Conservation (phyloP, 768 basidiomycete genomes). For the Collybia nuda region DNA sequence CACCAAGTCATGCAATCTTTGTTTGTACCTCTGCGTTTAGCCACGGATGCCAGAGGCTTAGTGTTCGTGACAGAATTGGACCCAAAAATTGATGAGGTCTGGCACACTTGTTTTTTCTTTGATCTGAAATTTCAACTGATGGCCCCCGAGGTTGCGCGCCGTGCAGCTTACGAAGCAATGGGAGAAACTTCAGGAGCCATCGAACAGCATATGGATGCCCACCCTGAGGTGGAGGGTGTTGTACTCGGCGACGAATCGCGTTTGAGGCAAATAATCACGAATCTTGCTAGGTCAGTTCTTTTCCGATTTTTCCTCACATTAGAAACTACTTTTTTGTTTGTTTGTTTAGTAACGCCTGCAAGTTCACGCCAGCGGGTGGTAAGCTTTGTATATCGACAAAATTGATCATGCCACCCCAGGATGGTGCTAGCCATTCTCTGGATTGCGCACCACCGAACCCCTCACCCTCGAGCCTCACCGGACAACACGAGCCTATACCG, state of each 20-base stretch:
- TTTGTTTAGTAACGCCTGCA: constrained; percentile 67
- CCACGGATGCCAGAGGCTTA: constrained; percentile 65
- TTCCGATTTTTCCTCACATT: background rate
- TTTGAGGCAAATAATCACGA: constrained; percentile 78
- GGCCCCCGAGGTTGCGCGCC: constrained; percentile 49
- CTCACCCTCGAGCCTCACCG: constrained; percentile 1
- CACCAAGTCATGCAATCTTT: constrained; percentile 77
- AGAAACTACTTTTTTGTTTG: background rate
- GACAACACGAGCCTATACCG: constrained; percentile 28
- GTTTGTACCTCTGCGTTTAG: constrained; percentile 65
- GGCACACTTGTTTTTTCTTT: constrained; percentile 8
- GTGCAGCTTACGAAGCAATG: constrained; percentile 58
- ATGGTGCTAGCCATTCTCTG: background rate
- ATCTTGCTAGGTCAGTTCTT: constrained; percentile 64
- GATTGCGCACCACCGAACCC: constrained; percentile 10
- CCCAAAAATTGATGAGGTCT: constrained; percentile 59
- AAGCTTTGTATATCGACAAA: constrained; percentile 67
- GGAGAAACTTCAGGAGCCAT: constrained; percentile 48
- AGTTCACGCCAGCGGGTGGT: constrained; percentile 74
- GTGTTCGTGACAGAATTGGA: constrained; percentile 72
- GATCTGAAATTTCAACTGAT: background rate
- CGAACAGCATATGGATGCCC: constrained; percentile 35
- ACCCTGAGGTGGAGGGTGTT: constrained; percentile 58
- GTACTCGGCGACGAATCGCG: constrained; percentile 87
- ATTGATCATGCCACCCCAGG: constrained; percentile 39